Conservation (phyloP, 305 asterid species). For the Caryopteris hybrid region DNA sequence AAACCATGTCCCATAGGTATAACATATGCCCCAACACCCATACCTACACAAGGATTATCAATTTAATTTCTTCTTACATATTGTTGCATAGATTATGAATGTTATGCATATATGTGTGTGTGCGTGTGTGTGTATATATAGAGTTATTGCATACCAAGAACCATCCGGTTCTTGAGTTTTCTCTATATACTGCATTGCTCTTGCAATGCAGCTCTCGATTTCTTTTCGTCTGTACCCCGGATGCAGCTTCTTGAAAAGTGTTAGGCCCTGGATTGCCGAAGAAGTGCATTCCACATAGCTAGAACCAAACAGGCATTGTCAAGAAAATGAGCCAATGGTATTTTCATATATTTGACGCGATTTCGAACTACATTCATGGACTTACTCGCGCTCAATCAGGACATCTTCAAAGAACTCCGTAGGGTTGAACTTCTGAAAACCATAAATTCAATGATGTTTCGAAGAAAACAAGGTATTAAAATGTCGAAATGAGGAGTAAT, state of each 20-base stretch:
- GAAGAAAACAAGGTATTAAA: no score
- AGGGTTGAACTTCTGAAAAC: constrained; percentile 41
- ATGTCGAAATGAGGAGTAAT: background rate
- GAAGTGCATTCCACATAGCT: constrained; percentile 57
- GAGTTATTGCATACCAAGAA: constrained; percentile 69
- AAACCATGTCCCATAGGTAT: constrained; percentile 47
- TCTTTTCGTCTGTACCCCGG: constrained; percentile 34
- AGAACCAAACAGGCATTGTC: background rate
- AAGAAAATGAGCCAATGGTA: background rate
- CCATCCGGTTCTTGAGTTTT: constrained; percentile 46
- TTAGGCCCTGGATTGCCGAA: constrained; percentile 41
- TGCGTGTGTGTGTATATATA: no score
- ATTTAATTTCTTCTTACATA: background rate
- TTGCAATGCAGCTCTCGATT: constrained; percentile 33
- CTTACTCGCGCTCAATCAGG: constrained; percentile 50
- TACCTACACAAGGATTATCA: constrained; percentile 23
- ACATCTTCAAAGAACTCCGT: constrained; percentile 42
- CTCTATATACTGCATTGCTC: constrained; percentile 32
- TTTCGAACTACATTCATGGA: no score
- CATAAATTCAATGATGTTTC: background rate
- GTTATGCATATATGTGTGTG: no score
- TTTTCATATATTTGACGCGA: background rate
- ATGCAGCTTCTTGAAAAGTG: constrained; percentile 31
- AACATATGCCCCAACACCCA: constrained; percentile 63
- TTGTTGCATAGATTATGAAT: background rate